Conservation (phyloP, 164 flowering plant genomes). For the Taxillus chinensis region DNA sequence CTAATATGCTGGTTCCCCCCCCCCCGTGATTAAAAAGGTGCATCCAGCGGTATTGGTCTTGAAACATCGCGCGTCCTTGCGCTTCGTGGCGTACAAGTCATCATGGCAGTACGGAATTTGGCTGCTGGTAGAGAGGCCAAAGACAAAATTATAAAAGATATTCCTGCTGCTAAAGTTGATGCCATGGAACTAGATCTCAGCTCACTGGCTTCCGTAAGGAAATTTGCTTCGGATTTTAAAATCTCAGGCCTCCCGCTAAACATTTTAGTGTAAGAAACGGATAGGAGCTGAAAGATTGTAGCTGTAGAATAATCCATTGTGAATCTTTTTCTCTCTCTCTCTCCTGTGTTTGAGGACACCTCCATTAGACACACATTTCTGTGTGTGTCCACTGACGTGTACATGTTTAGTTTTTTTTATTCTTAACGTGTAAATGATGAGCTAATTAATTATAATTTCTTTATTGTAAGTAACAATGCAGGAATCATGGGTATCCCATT, state of each 20-base stretch:
- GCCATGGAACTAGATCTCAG: conserved; percentile 42
- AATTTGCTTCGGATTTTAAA: conserved; percentile 34
- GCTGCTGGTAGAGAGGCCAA: conserved; percentile 25
- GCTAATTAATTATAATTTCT: conserved; percentile 4
- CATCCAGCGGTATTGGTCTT: conserved; percentile 42
- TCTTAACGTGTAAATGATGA: not conserved
- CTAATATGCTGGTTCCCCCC: not conserved
- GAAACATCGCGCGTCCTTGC: conserved; percentile 48
- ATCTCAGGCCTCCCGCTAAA: conserved; percentile 33
- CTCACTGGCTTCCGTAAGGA: conserved; percentile 36
- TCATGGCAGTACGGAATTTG: conserved; percentile 38
- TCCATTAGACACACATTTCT: too few species aligned
- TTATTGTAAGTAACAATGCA: conserved; percentile 61
- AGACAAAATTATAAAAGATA: conserved; percentile 27
- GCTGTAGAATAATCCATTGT: too few species aligned
- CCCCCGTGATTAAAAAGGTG: conserved; percentile 21
- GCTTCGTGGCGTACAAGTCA: conserved; percentile 39
- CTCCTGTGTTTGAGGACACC: too few species aligned
- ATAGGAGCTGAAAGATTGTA: not conserved
- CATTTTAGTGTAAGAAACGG: conserved; percentile 30
- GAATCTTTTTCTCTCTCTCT: not conserved
- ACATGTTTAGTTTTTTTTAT: not conserved
- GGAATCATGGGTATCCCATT: conserved; percentile 57
- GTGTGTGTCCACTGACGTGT: not conserved
- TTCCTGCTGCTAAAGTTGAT: conserved; percentile 32